Evolutionary conservation across 176 grass and related monocot species (phyloP).

Genomic region (Avena insularis): DNA sequence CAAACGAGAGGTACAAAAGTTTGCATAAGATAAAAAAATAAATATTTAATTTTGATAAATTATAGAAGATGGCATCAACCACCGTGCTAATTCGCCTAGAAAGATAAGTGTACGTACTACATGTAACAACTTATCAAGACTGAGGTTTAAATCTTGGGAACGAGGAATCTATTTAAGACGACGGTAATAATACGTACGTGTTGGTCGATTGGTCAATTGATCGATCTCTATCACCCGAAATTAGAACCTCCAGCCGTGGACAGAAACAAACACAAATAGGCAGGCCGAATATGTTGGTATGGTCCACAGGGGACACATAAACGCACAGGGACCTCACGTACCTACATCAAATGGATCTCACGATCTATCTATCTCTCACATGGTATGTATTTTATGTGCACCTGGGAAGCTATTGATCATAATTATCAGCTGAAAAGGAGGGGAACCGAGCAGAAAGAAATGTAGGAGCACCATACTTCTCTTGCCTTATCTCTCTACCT

Average conservation of each 20-base stretch:
- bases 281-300: constrained; percentile 20
- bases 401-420: background rate
- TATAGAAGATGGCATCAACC: too few species aligned
- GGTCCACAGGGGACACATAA: constrained; percentile 3
- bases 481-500: constrained; percentile 41
- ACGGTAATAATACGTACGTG: too few species aligned
- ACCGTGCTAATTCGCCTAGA: too few species aligned
- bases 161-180: too few species aligned
- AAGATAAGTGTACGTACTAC: too few species aligned
- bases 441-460: background rate
- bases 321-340: background rate
- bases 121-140: too few species aligned
- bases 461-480: constrained; percentile 24
- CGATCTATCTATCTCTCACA: constrained; percentile 40
- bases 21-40: too few species aligned
- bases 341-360: constrained; percentile 35
- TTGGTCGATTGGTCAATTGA: too few species aligned
- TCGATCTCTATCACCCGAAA: background rate
- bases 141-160: too few species aligned
- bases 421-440: constrained; percentile 32
- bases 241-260: background rate
- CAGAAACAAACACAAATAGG: constrained; percentile 23
- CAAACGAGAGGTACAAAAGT: too few species aligned
- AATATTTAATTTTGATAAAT: too few species aligned
- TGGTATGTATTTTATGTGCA: constrained; percentile 23